Base-by-base conservation (phyloP, 164 flowering plant species). In the Sextonia rubra region DNA sequence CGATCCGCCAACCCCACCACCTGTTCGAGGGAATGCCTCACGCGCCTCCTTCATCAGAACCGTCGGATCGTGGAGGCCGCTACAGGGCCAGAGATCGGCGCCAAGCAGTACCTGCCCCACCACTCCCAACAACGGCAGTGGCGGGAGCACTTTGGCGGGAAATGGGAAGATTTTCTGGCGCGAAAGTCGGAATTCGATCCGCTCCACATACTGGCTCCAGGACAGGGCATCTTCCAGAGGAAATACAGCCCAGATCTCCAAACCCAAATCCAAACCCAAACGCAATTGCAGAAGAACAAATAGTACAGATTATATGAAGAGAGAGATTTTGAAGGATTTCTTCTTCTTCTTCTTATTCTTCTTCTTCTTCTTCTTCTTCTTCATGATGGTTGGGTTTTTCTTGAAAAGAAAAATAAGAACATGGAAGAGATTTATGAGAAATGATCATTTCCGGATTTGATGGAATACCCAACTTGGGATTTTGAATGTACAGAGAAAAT, bases 121-220 rank as follows among this genome's bases (percentile, higher is more conserved):
- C 85, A 88, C 82, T 79, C 85, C 12, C 74, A 83, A 67, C 86
- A 86, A 74, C 83, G 83, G 77, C 86, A 88, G 11, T 93, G 98
- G 98, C 68, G 61, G 74, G 78, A 79, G 68, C 98, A 93, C 76
- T 93, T 86, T 79, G 98, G 98, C 68, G 80, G 82, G 73, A 78
- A 64, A 64, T 93, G 98, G 98, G 82, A 85, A 48, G 74, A 69
- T 29, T 86, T 91, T 69, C 74, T 72, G 75, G 86, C 79, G 78
- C 86, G 89, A 77, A 93, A 93, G 80, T 67, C 84, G 25, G 74
- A 79, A 49, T 93, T 84, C 71, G 98, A 93, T 76, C 98, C 98
- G 11, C 77, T 89, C 69, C 86, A 88, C 56, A 83, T 93, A 22
- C 84, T 93, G 77, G 88, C 90, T n/a, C 98, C 98, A 0, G 98